Conservation (phyloP, 2,329 filamentous ascomycete genomes). For the Decorospora gaudefroyi region DNA sequence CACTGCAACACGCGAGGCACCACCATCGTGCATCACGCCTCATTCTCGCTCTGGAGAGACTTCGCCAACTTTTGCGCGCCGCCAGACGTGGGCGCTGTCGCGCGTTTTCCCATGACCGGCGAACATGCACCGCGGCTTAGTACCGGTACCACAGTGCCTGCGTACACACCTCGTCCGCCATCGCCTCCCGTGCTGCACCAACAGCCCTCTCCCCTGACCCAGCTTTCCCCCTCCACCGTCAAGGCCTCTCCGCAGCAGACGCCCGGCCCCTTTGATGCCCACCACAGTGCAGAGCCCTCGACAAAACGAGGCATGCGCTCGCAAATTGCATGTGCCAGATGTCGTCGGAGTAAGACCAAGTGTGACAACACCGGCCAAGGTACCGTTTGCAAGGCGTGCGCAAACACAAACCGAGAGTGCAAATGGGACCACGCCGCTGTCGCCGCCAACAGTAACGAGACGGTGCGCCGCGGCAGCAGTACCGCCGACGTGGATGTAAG, state of each 20-base stretch:
- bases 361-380: slow-evolving; percentile 78
- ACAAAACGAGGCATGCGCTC: slow-evolving; percentile 64
- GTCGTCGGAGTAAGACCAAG: slow-evolving; percentile 82
- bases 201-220: slow-evolving; percentile 29
- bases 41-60: background rate
- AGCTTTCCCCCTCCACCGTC: slow-evolving; percentile 36
- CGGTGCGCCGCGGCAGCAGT: slow-evolving; percentile 52
- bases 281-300: slow-evolving; percentile 25
- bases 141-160: slow-evolving; percentile 22
- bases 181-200: slow-evolving; percentile 28
- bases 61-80: slow-evolving; percentile 41
- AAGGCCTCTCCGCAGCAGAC: slow-evolving; percentile 38
- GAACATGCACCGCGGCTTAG: slow-evolving; percentile 32
- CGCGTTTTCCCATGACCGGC: slow-evolving; percentile 27
- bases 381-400: slow-evolving; percentile 74
- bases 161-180: slow-evolving; percentile 19
- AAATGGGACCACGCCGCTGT: slow-evolving; percentile 65
- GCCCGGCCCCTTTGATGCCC: slow-evolving; percentile 29
- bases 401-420: slow-evolving; percentile 72
- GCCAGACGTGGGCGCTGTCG: slow-evolving; percentile 30
- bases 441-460: slow-evolving; percentile 20
- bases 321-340: slow-evolving; percentile 76
- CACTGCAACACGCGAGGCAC: background rate
- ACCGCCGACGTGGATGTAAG: slow-evolving; percentile 32
- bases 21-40: background rate